Conservation (phyloP, 2,329 filamentous ascomycete species). For the Beauveria rudraprayagi region DNA sequence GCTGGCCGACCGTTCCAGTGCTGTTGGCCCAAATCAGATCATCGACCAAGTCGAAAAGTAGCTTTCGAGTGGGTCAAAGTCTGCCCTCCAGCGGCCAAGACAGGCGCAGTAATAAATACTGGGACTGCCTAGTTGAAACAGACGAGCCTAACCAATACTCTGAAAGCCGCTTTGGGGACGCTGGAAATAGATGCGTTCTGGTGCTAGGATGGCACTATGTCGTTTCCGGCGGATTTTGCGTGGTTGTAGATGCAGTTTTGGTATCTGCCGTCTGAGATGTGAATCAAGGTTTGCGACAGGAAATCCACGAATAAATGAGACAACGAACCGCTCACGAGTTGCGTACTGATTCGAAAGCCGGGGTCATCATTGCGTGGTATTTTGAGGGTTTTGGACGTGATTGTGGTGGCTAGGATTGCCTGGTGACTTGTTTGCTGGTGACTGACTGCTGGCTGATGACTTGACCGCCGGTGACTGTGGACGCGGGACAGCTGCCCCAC, state of each 20-base stretch:
- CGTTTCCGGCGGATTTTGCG: neutral
- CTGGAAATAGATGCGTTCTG: neutral
- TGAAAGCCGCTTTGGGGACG: neutral
- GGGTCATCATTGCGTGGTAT: neutral
- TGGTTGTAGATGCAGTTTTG: neutral
- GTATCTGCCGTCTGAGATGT: neutral
- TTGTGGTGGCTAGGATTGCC: neutral
- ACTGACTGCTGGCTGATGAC: neutral
- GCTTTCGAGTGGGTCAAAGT: constrained; percentile 6
- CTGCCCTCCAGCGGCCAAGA: neutral
- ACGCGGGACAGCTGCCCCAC: neutral
- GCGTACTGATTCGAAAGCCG: neutral
- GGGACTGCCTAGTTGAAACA: neutral
- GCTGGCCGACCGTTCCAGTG: neutral
- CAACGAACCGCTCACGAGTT: too few relatives aligned
- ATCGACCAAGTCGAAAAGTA: neutral
- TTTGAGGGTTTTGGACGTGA: neutral
- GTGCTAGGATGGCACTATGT: neutral
- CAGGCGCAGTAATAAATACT: neutral
- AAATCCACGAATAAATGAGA: neutral
- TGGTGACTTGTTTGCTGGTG: neutral
- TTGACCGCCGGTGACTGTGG: neutral
- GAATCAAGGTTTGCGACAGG: neutral
- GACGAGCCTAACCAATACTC: neutral
- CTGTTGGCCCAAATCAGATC: neutral